Base-by-base conservation (phyloP, 768 basidiomycete species). In the Kockovaella imperatae region DNA sequence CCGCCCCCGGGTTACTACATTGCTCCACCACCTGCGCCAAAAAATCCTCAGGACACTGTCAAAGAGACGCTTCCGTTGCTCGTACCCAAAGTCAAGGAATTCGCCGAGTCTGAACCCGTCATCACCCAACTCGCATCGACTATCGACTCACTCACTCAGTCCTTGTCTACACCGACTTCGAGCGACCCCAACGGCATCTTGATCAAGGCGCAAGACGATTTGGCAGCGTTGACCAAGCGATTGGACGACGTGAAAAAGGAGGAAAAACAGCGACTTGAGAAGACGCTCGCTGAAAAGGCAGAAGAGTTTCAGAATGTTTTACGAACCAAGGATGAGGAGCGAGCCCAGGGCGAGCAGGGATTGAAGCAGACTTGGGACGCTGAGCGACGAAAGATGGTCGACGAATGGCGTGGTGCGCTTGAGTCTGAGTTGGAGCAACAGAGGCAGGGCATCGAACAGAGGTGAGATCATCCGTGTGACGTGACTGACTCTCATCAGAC, bases 381-480 rank as follows among this genome's bases (percentile, higher is more conserved):
- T 54, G 89, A 96, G 75, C 78, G 81, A 59, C 73, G 75, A 47
- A 79, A 76, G 54, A 76, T 93, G 57, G 75, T 86, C 6, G 78
- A 81, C 36, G 79, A 79, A 0, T 97, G 93, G 74, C 82, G 86
- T 51, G 82, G 83, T 69, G 90, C 87, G 69, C 77, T 97, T 17
- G 82, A 90, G 50, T 73, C 77, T 14, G 93, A 99, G 72, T 76
- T 97, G 35, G 78, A 79, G 64, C 82, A 81, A 1, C 93, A 96
- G 68, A 87, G 87, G 29, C 84, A 89, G 63, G 77, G 95, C 52
- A 90, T 97, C 69, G 90, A 97, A 69, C 82, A 96, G 74, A 82
- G 93, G 90, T 91, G 61, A 52, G 53, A 34, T 35, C 13, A 38
- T 45, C 24, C n/a, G 17, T 35, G 21, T 42, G 5, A n/a, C 24